Conservation (phyloP, 2,329 filamentous ascomycete genomes). For the Calonectria pseudoturangicola region DNA sequence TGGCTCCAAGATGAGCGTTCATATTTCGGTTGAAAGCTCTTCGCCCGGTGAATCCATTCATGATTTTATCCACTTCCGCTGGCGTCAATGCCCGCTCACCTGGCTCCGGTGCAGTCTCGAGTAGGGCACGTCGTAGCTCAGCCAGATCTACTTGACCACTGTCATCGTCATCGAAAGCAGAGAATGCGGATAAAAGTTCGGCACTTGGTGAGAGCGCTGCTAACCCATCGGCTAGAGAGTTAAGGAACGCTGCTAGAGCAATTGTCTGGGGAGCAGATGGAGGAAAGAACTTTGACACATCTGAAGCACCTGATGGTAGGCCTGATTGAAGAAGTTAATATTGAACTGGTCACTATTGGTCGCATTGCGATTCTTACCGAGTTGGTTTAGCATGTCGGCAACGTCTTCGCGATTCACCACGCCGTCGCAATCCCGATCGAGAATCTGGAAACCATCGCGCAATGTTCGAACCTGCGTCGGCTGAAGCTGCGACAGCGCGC, state of each 20-base stretch:
- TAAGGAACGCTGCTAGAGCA: conserved; percentile 89
- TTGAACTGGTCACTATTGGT: too few species aligned
- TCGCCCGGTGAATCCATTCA: conserved; percentile 89
- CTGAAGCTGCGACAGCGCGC: conserved; percentile 82
- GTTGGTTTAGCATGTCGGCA: conserved; percentile 88
- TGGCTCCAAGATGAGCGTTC: conserved; percentile 70
- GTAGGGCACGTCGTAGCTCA: conserved; percentile 87
- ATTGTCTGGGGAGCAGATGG: conserved; percentile 82
- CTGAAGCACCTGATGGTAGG: conserved; percentile 81
- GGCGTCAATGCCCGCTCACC: conserved; percentile 80
- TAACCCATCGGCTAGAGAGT: conserved; percentile 84
- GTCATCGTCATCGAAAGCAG: conserved; percentile 96
- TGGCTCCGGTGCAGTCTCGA: conserved; percentile 87
- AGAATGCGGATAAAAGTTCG: conserved; percentile 92
- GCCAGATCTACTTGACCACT: conserved; percentile 91
- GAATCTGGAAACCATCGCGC: conserved; percentile 93
- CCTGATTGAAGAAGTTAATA: conserved; percentile 67
- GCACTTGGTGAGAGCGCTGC: conserved; percentile 83
- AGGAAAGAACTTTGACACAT: conserved; percentile 89
- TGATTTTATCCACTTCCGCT: conserved; percentile 88
- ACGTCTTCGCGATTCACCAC: conserved; percentile 88
- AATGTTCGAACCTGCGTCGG: conserved; percentile 89
- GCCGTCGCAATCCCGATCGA: conserved; percentile 92
- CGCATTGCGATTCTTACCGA: conserved; percentile 72
- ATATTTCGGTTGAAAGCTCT: conserved; percentile 84